A percentile compares a stretch with the other conserved stretches of the same genome.
These are phyloP conservation scores for Hyphopichia wangnamkhiaoensis DNA, from an alignment of 1,139 yeast genomes.

Conservation along the genomic window DNA sequence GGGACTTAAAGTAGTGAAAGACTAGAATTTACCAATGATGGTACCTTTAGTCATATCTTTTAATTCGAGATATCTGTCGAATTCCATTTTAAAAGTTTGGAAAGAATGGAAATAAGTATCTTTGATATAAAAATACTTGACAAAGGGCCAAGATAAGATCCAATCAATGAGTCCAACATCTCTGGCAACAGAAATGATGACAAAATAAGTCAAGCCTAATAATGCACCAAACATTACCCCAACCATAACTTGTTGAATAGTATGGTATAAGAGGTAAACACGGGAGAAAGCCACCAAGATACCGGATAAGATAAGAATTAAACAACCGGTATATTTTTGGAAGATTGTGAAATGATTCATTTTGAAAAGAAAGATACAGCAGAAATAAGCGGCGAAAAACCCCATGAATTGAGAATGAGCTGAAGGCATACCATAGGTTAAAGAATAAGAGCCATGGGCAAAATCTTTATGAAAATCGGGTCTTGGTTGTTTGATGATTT, in stretches of 20 bases:
- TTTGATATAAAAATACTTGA: conserved; percentile 50
- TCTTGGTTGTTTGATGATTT: conserved; percentile 66
- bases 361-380: conserved; percentile 40
- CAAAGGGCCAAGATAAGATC: conserved; percentile 52
- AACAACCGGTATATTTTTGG: conserved; percentile 25
- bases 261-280: conserved; percentile 78
- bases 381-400: conserved; percentile 67
- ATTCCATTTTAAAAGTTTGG: conserved; percentile 42
- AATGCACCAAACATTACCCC: conserved; percentile 67
- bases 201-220: conserved; percentile 61
- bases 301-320: conserved; percentile 30
- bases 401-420: conserved; percentile 98
- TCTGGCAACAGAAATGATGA: conserved; percentile 51
- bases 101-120: conserved; percentile 55
- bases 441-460: conserved; percentile 46
- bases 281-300: conserved; percentile 69
- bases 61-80: conserved; percentile 16
- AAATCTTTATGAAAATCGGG: conserved; percentile 62
- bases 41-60: conserved; percentile 4
- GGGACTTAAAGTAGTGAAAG: too few species aligned
- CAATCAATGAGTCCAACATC: conserved; percentile 63
- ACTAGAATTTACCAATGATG: too few species aligned
- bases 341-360: conserved; percentile 20
- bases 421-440: conserved; percentile 94
- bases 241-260: conserved; percentile 67